Evolutionary conservation across 441 rosid genomes (phyloP).

Genomic region (Hura crepitans): DNA sequence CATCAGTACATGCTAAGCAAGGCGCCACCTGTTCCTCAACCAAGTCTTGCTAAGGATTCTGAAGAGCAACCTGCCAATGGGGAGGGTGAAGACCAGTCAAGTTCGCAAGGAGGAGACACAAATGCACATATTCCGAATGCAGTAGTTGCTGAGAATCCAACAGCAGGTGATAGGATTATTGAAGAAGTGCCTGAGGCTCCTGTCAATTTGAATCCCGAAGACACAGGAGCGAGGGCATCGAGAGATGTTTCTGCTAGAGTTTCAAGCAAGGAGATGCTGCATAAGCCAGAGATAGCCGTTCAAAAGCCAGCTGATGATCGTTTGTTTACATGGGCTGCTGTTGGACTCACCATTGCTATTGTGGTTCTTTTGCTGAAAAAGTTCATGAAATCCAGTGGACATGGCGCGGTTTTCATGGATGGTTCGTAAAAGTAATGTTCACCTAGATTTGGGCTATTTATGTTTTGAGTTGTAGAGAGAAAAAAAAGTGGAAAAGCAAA

Average conservation of each 20-base stretch:
- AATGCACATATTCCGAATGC: constrained; percentile 27
- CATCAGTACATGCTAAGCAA: constrained; percentile 80
- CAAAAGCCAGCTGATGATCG: constrained; percentile 74
- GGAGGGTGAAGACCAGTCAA: constrained; percentile 33
- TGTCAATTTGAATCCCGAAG: constrained; percentile 28
- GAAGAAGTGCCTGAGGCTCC: constrained; percentile 47
- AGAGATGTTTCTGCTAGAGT: constrained; percentile 34
- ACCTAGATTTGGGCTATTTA: not conserved
- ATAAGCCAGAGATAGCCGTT: constrained; percentile 31
- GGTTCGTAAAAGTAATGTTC: constrained; percentile 43
- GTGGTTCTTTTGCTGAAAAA: constrained; percentile 82
- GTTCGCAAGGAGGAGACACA: constrained; percentile 23
- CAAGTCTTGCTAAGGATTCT: constrained; percentile 27
- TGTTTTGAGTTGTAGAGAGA: not conserved
- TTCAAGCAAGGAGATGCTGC: constrained; percentile 29
- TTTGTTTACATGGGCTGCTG: constrained; percentile 74
- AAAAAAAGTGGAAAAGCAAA: not conserved
- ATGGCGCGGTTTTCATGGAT: constrained; percentile 73
- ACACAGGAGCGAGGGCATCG: constrained; percentile 25
- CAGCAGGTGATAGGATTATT: constrained; percentile 29
- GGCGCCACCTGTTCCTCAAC: constrained; percentile 57
- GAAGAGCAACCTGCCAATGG: constrained; percentile 28
- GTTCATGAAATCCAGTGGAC: constrained; percentile 69
- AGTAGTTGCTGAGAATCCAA: constrained; percentile 22
- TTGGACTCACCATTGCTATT: constrained; percentile 80